A percentile compares a stretch with the other conserved stretches of the same genome.
phyloP scores from a whole-genome alignment of 2,329 filamentous ascomycete species.

The Geosmithia putterillii region DNA sequence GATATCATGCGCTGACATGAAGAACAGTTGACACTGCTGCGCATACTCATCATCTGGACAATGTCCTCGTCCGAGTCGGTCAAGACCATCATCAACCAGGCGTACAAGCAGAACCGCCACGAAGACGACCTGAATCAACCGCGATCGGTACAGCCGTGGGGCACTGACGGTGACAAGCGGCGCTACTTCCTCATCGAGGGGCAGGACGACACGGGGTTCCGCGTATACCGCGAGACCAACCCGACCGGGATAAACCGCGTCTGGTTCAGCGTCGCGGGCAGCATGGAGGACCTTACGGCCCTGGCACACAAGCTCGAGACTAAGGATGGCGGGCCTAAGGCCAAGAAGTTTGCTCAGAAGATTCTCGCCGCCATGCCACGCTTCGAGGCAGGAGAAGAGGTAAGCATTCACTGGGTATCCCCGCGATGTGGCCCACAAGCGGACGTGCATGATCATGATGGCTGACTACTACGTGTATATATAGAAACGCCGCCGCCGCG shows the following conservation, averaged over 20 bases:
- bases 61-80: conserved; percentile 79
- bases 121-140: conserved; percentile 74
- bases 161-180: conserved; percentile 77
- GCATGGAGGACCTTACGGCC: conserved; percentile 70
- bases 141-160: conserved; percentile 83
- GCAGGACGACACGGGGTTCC: conserved; percentile 84
- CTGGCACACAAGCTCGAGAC: conserved; percentile 66
- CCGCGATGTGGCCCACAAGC: neutral
- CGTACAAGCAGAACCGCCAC: conserved; percentile 79
- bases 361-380: conserved; percentile 72
- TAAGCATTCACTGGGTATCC: conserved; percentile 23
- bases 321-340: conserved; percentile 69
- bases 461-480: neutral
- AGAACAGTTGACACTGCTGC: conserved; percentile 65
- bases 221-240: conserved; percentile 89
- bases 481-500: conserved; percentile 82
- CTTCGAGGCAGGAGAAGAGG: conserved; percentile 88
- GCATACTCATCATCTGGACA: conserved; percentile 77
- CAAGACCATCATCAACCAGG: conserved; percentile 69
- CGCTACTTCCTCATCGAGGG: conserved; percentile 92
- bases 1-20: neutral
- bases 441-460: neutral
- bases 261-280: conserved; percentile 89
- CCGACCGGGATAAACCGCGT: conserved; percentile 61
- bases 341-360: conserved; percentile 63